These are phyloP conservation scores for Lactuca saligna DNA, from an alignment of 129 eudicot genomes.

Conservation along the genomic window DNA sequence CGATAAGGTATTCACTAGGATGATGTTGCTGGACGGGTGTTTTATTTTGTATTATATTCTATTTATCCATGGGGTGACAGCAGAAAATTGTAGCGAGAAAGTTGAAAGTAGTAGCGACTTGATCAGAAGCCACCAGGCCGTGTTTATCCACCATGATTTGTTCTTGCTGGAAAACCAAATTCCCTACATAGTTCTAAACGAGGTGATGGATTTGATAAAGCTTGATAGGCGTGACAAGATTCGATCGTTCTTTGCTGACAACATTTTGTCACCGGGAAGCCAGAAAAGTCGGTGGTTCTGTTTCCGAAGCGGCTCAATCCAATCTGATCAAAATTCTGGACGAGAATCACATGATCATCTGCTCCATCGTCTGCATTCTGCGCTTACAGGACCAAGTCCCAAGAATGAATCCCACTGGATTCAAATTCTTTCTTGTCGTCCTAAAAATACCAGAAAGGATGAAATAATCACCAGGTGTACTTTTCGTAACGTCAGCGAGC, in stretches of 20 bases:
- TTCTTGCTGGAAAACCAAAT: slow-evolving; percentile 36
- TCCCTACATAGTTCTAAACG: slow-evolving; percentile 17
- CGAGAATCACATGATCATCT: not conserved
- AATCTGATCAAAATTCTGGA: too few relatives aligned
- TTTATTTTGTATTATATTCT: slow-evolving; percentile 26
- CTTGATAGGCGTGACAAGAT: not conserved
- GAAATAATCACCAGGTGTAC: slow-evolving; percentile 4
- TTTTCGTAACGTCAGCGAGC: slow-evolving; percentile 32
- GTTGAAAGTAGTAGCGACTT: not conserved
- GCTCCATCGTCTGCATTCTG: not conserved
- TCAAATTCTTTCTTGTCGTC: not conserved
- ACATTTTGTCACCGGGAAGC: not conserved
- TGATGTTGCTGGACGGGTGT: slow-evolving; percentile 36
- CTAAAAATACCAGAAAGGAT: not conserved
- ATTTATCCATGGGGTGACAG: not conserved
- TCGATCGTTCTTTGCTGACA: not conserved
- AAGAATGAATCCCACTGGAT: not conserved
- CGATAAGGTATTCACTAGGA: slow-evolving; percentile 12
- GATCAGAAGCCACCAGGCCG: slow-evolving; percentile 18
- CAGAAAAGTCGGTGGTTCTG: not conserved
- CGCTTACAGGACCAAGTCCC: not conserved
- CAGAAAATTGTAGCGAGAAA: not conserved
- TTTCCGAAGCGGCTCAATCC: too few relatives aligned
- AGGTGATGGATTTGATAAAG: not conserved
- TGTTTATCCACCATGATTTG: slow-evolving; percentile 19